Base-by-base conservation (phyloP, 2,329 filamentous ascomycete genomes). In the Tolypocladium sp. region DNA sequence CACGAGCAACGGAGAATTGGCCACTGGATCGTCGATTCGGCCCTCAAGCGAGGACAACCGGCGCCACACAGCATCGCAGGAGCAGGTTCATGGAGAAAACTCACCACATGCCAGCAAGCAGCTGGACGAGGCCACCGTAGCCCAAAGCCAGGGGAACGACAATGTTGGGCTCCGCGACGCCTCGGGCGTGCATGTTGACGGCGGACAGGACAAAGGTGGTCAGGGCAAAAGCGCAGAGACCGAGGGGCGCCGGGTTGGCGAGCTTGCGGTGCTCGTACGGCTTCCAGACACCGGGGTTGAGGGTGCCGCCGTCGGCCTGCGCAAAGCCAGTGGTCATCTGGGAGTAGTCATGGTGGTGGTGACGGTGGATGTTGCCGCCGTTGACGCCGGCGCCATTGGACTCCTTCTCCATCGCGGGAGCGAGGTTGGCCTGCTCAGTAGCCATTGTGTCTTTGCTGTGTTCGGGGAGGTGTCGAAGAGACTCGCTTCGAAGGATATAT, bases 101-200 rank as follows among this genome's bases (percentile, higher is more conserved):
- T 73, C 81, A 91, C 90, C 90, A 94, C 90, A 93, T 94, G 77
- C 90, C 90, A 64, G 90, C 88, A 27, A 91, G 77, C 56, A 93
- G 79, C 77, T 94, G 90, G 49, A 92, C 84, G 20, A 92, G 78
- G 66, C 89, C 89, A 67, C 89, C 89, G 70, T 92, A 92, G 40
- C 82, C 89, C 65, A 88, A 87, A 5, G 89, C 88, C 35, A 87
- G 74, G 17, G 83, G 82, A 12, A 92, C 79, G 52, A 88, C 85
- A 58, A 93, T 82, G 69, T 85, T 88, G 54, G 88, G 86, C 3
- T 70, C 71, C 1, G 73, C 73, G 58, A 92, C 77, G 59, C 79
- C 80, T 15, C 85, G 82, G 3, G 86, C 77, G 57, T 83, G 78
- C 73, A 91, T 79, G 77, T 93, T 93, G 75, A 93, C 79, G 66